phyloP scores from a whole-genome alignment of 2,329 filamentous ascomycete genomes.

The Colletotrichum gloeosporioides region DNA sequence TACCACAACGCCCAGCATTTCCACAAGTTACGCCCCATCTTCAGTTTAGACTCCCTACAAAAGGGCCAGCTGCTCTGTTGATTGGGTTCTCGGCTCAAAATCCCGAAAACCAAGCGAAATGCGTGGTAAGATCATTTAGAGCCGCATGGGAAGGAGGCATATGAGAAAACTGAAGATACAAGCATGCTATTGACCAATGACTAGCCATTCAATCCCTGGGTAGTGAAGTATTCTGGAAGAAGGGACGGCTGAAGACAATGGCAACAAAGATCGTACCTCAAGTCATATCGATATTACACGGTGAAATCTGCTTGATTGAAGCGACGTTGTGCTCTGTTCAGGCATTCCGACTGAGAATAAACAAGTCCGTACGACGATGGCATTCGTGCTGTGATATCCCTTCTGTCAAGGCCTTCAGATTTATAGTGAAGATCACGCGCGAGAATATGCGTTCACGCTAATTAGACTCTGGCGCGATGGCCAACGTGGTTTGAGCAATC shows the following conservation, averaged over 20 bases:
- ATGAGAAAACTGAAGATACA: too few species aligned
- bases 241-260: background rate
- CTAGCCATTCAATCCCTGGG: too few species aligned
- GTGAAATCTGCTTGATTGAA: accelerated
- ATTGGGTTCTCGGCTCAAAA: too few species aligned
- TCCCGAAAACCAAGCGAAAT: too few species aligned
- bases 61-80: too few species aligned
- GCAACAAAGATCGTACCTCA: background rate
- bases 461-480: background rate
- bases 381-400: background rate
- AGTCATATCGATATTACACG: accelerated
- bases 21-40: too few species aligned
- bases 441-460: background rate
- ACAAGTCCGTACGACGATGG: accelerated
- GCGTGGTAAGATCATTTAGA: too few species aligned
- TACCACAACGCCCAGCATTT: accelerated
- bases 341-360: background rate
- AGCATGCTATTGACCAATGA: too few species aligned
- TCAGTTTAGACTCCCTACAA: too few species aligned
- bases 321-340: accelerated
- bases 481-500: too few species aligned
- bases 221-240: background rate
- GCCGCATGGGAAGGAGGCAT: too few species aligned
- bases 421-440: background rate
- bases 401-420: background rate